Conservation (phyloP, 768 basidiomycete genomes). For the Thelephora ganbajun region DNA sequence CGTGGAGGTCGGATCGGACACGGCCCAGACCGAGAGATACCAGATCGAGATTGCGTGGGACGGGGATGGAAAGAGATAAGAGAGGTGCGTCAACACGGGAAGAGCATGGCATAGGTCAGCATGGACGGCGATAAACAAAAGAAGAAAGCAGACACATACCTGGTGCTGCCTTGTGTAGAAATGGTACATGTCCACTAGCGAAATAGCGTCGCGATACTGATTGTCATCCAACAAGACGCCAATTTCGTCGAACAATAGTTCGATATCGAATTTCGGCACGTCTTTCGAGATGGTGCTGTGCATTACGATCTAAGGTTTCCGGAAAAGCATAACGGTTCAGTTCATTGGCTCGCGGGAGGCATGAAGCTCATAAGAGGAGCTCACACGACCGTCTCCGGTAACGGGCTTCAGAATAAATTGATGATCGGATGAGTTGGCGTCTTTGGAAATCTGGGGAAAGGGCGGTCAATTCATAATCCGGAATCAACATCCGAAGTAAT, state of each 20-base stretch:
- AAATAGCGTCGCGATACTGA: constrained; percentile 89
- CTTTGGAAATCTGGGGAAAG: constrained; percentile 33
- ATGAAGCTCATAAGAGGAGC: constrained; percentile 10
- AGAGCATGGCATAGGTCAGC: neutral
- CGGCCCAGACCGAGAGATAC: too few relatives aligned
- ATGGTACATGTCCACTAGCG: constrained; percentile 92
- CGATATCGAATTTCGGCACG: constrained; percentile 77
- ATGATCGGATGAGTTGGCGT: constrained; percentile 38
- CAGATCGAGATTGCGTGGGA: too few relatives aligned
- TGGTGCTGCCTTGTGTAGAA: constrained; percentile 79
- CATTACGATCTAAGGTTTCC: constrained; percentile 51
- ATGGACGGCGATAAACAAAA: constrained; percentile 7
- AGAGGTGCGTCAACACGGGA: too few relatives aligned
- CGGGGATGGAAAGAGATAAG: too few relatives aligned
- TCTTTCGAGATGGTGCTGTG: constrained; percentile 63
- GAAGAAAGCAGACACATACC: constrained; percentile 19
- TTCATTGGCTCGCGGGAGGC: neutral
- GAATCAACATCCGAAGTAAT: neutral
- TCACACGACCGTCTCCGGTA: constrained; percentile 82
- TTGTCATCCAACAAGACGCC: constrained; percentile 83
- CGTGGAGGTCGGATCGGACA: too few relatives aligned
- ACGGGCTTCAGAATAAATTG: constrained; percentile 95
- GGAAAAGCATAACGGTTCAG: neutral
- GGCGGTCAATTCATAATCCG: constrained; percentile 1
- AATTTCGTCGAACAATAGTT: constrained; percentile 85